Evolutionary conservation across 306 rosid genomes (phyloP), one percentile per base, ranked within the genome.

Genomic region (Vachellia collinsii): DNA sequence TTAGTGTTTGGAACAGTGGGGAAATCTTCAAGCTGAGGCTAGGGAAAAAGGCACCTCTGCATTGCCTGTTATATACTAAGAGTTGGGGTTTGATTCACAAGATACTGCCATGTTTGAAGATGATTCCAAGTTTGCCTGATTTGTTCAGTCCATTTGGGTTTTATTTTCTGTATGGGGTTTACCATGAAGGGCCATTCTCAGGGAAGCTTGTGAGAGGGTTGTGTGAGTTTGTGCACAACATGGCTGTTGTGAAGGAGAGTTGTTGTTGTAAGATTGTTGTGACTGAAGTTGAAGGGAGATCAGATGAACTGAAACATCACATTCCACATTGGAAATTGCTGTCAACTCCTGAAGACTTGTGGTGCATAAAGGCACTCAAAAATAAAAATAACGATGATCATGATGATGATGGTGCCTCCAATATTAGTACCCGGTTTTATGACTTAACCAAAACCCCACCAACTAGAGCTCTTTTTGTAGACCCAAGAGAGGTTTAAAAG

Each of bases 1-100:
- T 90, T 59, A 93, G 97, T 62, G 94, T 90, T 4, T 93, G 97
- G 97, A 93, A 93, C 20, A 88, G 92, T 48, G 90, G 92, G 13
- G 85, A 91, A 43, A 54, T 91, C 10, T 93, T 91, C 86, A 89
- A 87, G 86, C 74, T 93, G 14, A 87, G 92, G 87, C 78, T 93
- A 10, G 92, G 88, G 42, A 89, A 86, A 82, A n/a, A n/a, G n/a
- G 92, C 96, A 5, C 97, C 97, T 20, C 64, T 90, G 1, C 78
- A 88, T 17, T 91, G 92, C 83, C 47, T 91, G 43, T 41, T 90
- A 7, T 91, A 75, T 77, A 89, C 93, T 7, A 86, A 90, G 82
- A 80, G 87, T 77, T 88, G 88, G 70, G 81, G 81, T 20, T 5
- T 87, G 77, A 81, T 89, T 41, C 83, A 88, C 14, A 85, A 82